phyloP scores from a whole-genome alignment of 208 protist species.

The Crithidia expoeki region DNA sequence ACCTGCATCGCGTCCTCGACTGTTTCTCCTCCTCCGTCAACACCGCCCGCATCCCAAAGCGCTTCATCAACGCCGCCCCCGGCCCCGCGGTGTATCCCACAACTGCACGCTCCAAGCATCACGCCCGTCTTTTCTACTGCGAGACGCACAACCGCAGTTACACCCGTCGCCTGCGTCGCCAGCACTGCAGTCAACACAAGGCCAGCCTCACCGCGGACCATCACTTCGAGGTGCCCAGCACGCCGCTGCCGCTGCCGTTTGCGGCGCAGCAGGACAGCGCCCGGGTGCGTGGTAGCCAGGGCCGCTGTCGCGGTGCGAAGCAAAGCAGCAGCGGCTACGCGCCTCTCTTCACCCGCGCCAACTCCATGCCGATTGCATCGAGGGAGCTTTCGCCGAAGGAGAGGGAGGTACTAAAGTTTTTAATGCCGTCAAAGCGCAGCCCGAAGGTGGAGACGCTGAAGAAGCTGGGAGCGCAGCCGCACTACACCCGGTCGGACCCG shows the following conservation, averaged over 20 bases:
- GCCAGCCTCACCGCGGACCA: constrained; percentile 5
- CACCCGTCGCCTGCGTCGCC: constrained; percentile 8
- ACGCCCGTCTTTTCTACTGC: neutral
- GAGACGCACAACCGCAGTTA: constrained; percentile 26
- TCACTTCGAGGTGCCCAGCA: constrained; percentile 17
- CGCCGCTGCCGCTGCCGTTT: constrained; percentile 46
- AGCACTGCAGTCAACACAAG: constrained; percentile 16
- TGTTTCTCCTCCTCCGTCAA: constrained; percentile 4
- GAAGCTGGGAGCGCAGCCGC: constrained; percentile 34
- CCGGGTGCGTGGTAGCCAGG: constrained; percentile 10
- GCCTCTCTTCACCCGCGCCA: constrained; percentile 46
- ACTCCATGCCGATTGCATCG: neutral
- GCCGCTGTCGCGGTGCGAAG: constrained; percentile 8
- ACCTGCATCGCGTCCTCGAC: constrained; percentile 11
- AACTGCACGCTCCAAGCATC: constrained; percentile 8
- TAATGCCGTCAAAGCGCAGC: constrained; percentile 36
- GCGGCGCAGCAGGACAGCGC: constrained; percentile 39
- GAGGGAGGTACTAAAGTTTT: constrained; percentile 30
- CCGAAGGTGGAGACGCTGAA: constrained; percentile 20
- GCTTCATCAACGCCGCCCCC: neutral
- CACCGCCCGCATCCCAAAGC: constrained; percentile 9
- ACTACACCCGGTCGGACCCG: constrained; percentile 31
- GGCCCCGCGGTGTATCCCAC: neutral
- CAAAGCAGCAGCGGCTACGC: constrained; percentile 46
- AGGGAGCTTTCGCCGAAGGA: constrained; percentile 24